phyloP scores from a whole-genome alignment of 164 flowering plant species.

The Kingdonia uniflora region DNA sequence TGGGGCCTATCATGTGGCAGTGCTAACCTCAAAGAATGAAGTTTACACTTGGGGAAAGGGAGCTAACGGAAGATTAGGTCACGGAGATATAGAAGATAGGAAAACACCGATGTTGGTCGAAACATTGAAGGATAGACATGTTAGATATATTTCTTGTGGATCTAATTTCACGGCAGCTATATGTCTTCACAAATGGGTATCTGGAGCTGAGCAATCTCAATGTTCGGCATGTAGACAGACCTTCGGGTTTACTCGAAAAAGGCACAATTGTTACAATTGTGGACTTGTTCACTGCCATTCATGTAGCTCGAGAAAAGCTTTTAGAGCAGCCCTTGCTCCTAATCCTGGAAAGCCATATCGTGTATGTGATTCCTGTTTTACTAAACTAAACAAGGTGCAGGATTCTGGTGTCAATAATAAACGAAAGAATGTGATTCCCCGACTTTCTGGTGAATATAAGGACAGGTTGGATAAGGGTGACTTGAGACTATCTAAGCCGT shows the following conservation, averaged over 20 bases:
- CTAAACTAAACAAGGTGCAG: conserved; percentile 43
- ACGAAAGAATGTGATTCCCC: conserved; percentile 52
- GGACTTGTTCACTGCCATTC: conserved; percentile 83
- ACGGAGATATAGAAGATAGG: conserved; percentile 69
- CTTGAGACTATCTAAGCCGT: conserved; percentile 42
- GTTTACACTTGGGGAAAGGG: conserved; percentile 87
- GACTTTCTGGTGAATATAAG: conserved; percentile 87
- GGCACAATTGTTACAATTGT: conserved; percentile 79
- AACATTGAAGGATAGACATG: conserved; percentile 71
- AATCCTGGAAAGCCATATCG: conserved; percentile 67
- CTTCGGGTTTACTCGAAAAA: conserved; percentile 74
- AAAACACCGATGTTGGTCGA: conserved; percentile 62
- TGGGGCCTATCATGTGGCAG: conserved; percentile 75
- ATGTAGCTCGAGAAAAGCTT: conserved; percentile 73
- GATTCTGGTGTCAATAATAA: conserved; percentile 32
- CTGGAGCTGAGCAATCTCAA: conserved; percentile 70
- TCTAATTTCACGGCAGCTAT: conserved; percentile 60
- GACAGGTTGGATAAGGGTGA: conserved; percentile 85
- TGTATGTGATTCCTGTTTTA: conserved; percentile 67
- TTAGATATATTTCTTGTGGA: conserved; percentile 65
- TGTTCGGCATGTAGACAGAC: conserved; percentile 76
- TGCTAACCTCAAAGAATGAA: conserved; percentile 61
- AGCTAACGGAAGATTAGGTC: conserved; percentile 80
- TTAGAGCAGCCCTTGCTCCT: conserved; percentile 66
- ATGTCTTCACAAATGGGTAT: conserved; percentile 78